Base-by-base conservation (phyloP, 495 filamentous ascomycete genomes). In the Staphylotrichum tortipilum region DNA sequence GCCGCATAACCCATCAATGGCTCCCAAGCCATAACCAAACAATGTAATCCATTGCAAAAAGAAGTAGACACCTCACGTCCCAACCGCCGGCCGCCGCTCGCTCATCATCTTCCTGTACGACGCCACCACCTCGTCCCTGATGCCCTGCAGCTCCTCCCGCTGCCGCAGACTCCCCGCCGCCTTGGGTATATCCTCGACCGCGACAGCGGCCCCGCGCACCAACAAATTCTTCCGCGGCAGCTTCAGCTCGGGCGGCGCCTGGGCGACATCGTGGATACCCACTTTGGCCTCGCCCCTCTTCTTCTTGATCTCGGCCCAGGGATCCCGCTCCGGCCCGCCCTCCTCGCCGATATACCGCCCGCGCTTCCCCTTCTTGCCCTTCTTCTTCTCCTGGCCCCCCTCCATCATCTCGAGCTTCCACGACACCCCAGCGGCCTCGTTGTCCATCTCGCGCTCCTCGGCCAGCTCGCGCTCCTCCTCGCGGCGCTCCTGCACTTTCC, bases 21-120 rank as follows among this genome's bases (percentile, higher is more conserved):
- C 33, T n/a, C 17, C 6, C 33, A 35, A 15, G 3, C 7, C 33
- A 35, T 15, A 14, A 35, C 2, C 7, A 5, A 35, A 15, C 33
- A 7, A 7, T 28, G 26, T 1, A 7, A 5, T 1, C 1, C 34
- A 0, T 19, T 10, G 3, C 17, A 1, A 19, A 12, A 35, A 15
- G 14, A 19, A 3, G 5, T 7, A 44, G 28, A 14, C 8, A 11
- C 18, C n/a, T 30, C 40, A 43, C 22, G 36, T 37, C 8, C 28
- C 37, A 24, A 49, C 19, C 19, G 33, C 52, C 9, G 53, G 47
- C 46, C 81, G 76, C 67, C 78, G 84, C 59, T 76, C 75, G 22
- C 72, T 78, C 86, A 94, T 92, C 76, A 89, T 74, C 59, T 74
- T 74, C 51, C 90, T 69, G 64, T 97, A 97, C 38, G 78, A 76